Base-by-base conservation (phyloP, 2,329 filamentous ascomycete genomes). In the Nectriaceae sp. region DNA sequence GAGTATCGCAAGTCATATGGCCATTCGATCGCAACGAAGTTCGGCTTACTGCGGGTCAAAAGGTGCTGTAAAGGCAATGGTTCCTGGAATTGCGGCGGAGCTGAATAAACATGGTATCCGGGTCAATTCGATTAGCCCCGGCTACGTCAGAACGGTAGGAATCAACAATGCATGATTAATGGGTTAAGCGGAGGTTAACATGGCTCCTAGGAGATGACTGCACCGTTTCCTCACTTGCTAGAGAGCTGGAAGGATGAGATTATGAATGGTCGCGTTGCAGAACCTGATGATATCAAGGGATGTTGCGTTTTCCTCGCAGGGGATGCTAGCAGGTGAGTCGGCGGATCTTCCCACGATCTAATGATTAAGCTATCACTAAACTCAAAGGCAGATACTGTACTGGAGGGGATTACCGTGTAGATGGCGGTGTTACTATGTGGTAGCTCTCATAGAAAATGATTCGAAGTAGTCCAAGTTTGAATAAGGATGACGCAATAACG, bases 1-100 rank as follows among this genome's bases (percentile, higher is more conserved):
- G 1, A 78, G 76, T 44, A 80, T 81, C 56, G 77, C 77, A 0
- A 74, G 73, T 21, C 68, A 77, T 46, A 76, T 79, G 54, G 77
- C 77, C 0, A 73, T 79, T 16, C 68, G 74, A 8, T 74, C 71
- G 13, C 76, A 80, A 57, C 61, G 70, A 26, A 75, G 71, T 40
- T 74, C 70, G 2, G 59, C 60, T 0, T 62, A 62, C 44, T 61
- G 60, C 10, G 60, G 60, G 20, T 61, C 59, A 3, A 62, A 62
- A 41, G 60, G 60, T 5, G 59, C 60, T 0, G 60, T 62, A 3
- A 49, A 57, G 18, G 57, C 60, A 15, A 61, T 62, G 60, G 59
- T 62, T 1, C 54, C 60, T 2, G 55, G 55, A 3, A 62, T 62
- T 29, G 60, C 60, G 2, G 57, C 57, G 1, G 60, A 62, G 55